Percentiles rank a stretch among this genome's conserved stretches.
phyloP scores from a whole-genome alignment of 2,329 filamentous ascomycete species.

The Pseudogymnoascus sp. region DNA sequence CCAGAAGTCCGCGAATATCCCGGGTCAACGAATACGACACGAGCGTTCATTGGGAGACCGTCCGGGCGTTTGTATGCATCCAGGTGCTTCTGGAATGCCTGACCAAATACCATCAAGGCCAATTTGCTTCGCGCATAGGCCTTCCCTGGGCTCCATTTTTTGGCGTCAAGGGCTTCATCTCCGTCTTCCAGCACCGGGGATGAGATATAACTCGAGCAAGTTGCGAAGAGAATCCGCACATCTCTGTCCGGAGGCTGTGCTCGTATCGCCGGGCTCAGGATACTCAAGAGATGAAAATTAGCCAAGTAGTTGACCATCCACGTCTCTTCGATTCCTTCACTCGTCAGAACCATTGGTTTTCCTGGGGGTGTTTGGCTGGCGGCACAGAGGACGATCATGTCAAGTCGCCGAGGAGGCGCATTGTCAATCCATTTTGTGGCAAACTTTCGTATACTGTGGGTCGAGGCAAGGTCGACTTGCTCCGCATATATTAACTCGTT shows the following conservation, averaged over 20 bases:
- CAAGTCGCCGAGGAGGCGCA: conserved; percentile 74
- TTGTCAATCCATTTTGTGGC: conserved; percentile 99
- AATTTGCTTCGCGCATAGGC: conserved; percentile 62
- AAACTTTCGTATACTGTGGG: conserved; percentile 88
- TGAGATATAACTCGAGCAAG: conserved; percentile 80
- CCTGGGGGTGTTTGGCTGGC: conserved; percentile 66
- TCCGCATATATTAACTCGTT: conserved; percentile 93
- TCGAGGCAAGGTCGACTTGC: conserved; percentile 77
- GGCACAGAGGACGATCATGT: conserved; percentile 85
- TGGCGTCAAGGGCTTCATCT: conserved; percentile 32
- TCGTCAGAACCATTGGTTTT: conserved; percentile 49
- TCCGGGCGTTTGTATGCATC: conserved; percentile 78
- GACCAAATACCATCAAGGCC: conserved; percentile 80
- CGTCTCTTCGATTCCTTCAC: conserved; percentile 75
- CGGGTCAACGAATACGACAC: conserved; percentile 81
- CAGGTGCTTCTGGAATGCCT: conserved; percentile 87
- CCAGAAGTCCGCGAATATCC: conserved; percentile 79
- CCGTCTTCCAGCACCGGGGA: conserved; percentile 56
- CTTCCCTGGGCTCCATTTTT: conserved; percentile 45
- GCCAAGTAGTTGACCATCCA: conserved; percentile 95
- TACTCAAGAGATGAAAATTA: conserved; percentile 90
- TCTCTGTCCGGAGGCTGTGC: conserved; percentile 91
- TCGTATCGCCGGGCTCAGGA: conserved; percentile 80
- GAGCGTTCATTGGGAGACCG: conserved; percentile 68
- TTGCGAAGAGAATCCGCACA: conserved; percentile 77